Conservation (phyloP, 2,329 filamentous ascomycete species). For the Beauveria australis region DNA sequence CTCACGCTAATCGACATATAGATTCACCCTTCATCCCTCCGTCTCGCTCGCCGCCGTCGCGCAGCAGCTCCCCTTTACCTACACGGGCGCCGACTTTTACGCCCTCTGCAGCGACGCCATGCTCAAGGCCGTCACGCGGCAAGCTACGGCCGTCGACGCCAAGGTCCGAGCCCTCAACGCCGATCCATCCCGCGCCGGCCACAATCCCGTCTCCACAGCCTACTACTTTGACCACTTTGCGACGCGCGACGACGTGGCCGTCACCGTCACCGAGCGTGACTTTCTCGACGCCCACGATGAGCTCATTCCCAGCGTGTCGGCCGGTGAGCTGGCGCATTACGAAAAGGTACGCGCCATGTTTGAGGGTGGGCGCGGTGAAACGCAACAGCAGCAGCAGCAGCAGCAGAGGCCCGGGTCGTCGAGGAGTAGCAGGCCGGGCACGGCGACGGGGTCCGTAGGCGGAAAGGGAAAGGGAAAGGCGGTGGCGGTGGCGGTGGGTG, state of each 20-base stretch:
- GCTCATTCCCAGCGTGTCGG: conserved; percentile 87
- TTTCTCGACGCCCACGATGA: conserved; percentile 76
- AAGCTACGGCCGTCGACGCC: conserved; percentile 73
- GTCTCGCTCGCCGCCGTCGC: conserved; percentile 71
- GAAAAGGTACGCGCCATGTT: conserved; percentile 76
- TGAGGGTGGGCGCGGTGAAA: conserved; percentile 48
- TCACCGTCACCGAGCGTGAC: conserved; percentile 83
- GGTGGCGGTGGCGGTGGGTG: conserved; percentile 24
- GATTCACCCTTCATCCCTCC: conserved; percentile 75
- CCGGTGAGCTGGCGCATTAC: conserved; percentile 87
- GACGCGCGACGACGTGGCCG: conserved; percentile 70
- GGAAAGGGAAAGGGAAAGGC: conserved; percentile 26
- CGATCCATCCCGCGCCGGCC: conserved; percentile 21
- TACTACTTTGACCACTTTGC: conserved; percentile 95
- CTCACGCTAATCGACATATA: conserved; percentile 24
- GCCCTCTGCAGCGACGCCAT: conserved; percentile 96
- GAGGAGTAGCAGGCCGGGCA: conserved; percentile 24
- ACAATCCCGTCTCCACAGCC: conserved; percentile 64
- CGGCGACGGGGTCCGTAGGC: neutral
- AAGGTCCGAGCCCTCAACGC: conserved; percentile 68
- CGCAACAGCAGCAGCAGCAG: conserved; percentile 18
- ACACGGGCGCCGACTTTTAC: conserved; percentile 96
- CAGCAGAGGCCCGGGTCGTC: conserved; percentile 22
- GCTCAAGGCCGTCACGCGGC: conserved; percentile 94
- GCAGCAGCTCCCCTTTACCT: conserved; percentile 78